phyloP scores from a whole-genome alignment of 768 basidiomycete genomes.

The Tubosaeta sp. region DNA sequence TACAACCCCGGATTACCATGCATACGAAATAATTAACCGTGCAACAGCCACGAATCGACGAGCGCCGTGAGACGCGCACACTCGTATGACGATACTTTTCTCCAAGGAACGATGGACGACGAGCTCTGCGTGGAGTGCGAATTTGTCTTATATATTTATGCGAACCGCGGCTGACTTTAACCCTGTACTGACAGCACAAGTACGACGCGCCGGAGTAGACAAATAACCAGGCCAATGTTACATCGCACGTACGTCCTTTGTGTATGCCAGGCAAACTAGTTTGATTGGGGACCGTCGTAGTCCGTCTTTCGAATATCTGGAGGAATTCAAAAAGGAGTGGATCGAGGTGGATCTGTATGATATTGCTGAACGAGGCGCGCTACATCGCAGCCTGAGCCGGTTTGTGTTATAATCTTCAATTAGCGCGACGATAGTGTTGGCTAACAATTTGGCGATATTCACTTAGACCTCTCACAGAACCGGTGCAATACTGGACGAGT shows the following conservation, averaged over 20 bases:
- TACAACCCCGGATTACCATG: not conserved
- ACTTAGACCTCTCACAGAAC: not conserved
- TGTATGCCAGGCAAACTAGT: not conserved
- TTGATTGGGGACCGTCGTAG: not conserved
- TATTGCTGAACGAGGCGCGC: conserved; percentile 1
- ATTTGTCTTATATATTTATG: not conserved
- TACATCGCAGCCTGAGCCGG: conserved; percentile 4
- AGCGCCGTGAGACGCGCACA: not conserved
- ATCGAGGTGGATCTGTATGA: conserved; percentile 2
- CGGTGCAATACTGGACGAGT: not conserved
- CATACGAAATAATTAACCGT: not conserved
- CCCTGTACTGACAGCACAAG: not conserved
- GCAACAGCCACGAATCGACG: not conserved
- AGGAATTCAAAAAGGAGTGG: not conserved
- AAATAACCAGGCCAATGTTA: not conserved
- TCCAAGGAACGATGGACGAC: not conserved
- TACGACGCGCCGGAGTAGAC: not conserved
- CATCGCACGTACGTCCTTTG: conserved; percentile 2
- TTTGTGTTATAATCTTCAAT: not conserved
- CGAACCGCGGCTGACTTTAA: not conserved
- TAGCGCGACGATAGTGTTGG: not conserved
- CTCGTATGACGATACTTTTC: not conserved
- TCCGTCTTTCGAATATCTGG: conserved; percentile 4
- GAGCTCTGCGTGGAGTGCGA: not conserved
- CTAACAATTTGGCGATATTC: not conserved